phyloP scores from a whole-genome alignment of 1,284 basidiomycete species.

The Rhodotorula mucilaginosa region DNA sequence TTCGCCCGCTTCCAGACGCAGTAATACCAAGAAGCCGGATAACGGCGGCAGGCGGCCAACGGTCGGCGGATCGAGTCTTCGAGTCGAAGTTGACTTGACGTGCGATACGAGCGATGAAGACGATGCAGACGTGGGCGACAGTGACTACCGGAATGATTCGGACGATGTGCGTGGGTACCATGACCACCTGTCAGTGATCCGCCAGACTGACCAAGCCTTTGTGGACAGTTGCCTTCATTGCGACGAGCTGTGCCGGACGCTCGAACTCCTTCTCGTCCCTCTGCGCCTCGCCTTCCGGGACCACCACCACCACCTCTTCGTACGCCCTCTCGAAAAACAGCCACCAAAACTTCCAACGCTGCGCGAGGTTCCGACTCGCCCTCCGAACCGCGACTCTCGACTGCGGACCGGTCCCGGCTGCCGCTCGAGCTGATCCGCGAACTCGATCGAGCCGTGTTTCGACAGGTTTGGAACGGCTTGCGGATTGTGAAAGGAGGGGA shows the following conservation, averaged over 20 bases:
- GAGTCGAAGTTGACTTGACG: conserved; percentile 25
- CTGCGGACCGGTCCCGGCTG: conserved; percentile 12
- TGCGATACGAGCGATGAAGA: conserved; percentile 17
- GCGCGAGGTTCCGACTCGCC: not conserved
- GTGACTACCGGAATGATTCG: not conserved
- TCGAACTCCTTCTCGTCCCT: not conserved
- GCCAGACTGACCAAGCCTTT: not conserved
- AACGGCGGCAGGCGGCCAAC: not conserved
- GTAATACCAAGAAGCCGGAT: too few relatives aligned
- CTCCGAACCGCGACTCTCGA: conserved; percentile 6
- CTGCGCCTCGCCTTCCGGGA: not conserved
- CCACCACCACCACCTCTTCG: not conserved
- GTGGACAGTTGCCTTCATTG: too few relatives aligned
- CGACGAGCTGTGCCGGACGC: too few relatives aligned
- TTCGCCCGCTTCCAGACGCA: not conserved
- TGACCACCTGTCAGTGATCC: not conserved
- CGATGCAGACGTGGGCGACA: not conserved
- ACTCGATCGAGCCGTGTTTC: conserved; percentile 32
- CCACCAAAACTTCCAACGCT: not conserved
- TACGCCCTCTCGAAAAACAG: not conserved
- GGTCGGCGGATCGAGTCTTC: not conserved
- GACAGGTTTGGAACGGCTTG: conserved; percentile 19
- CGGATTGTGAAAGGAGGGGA: not conserved
- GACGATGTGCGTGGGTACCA: not conserved
- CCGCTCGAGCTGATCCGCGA: conserved; percentile 28